Percentiles rank a stretch among this genome's conserved stretches.
Conservation (phyloP, 352 stramenopile species). For the Plasmopara viticola region DNA sequence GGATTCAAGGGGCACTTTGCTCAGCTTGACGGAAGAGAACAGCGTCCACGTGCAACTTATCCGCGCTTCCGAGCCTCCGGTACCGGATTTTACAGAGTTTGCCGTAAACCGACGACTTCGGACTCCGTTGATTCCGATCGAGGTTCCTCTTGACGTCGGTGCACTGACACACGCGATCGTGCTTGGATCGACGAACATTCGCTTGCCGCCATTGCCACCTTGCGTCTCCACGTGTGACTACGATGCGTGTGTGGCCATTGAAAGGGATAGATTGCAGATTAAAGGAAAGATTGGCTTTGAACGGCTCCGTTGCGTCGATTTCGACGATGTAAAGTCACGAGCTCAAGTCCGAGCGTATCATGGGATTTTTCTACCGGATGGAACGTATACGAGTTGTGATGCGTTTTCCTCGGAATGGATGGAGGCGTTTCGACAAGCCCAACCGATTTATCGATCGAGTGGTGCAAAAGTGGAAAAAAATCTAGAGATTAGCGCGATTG, state of each 20-base stretch:
- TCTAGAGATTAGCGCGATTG: neutral
- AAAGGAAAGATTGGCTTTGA: slow-evolving; percentile 80
- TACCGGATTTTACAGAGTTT: slow-evolving; percentile 40
- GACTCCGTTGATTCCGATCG: slow-evolving; percentile 25
- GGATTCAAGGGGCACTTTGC: slow-evolving; percentile 60
- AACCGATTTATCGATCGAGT: neutral
- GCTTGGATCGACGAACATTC: slow-evolving; percentile 66
- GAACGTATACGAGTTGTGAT: slow-evolving; percentile 55
- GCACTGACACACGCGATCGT: slow-evolving; percentile 37
- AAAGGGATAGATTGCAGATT: slow-evolving; percentile 76
- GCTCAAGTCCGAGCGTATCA: slow-evolving; percentile 60
- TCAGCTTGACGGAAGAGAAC: slow-evolving; percentile 63
- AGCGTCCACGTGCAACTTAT: slow-evolving; percentile 75
- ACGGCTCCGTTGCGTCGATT: slow-evolving; percentile 63
- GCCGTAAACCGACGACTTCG: slow-evolving; percentile 23
- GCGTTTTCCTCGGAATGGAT: slow-evolving; percentile 75
- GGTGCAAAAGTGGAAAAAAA: neutral
- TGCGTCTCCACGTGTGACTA: slow-evolving; percentile 84
- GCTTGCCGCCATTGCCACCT: slow-evolving; percentile 76
- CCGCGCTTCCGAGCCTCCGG: slow-evolving; percentile 60
- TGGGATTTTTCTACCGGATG: slow-evolving; percentile 66
- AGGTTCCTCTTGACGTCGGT: slow-evolving; percentile 34
- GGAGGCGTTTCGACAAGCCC: slow-evolving; percentile 34
- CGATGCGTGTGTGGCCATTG: slow-evolving; percentile 76
- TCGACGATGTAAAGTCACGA: slow-evolving; percentile 55